Evolutionary conservation across 495 filamentous ascomycete species (phyloP).

Genomic region (Penicillium fimorum): DNA sequence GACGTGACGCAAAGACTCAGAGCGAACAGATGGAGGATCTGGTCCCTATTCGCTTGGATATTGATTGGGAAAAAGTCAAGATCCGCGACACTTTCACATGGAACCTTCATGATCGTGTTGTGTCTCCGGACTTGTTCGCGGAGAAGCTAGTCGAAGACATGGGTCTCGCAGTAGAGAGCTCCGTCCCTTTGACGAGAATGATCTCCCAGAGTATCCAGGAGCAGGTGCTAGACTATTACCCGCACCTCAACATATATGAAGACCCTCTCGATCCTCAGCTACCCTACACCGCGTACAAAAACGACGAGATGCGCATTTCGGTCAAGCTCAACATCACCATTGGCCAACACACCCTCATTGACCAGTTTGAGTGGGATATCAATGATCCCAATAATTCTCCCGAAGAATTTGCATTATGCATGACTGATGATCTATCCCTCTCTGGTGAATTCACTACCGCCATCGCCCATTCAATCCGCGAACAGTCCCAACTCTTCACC

Average conservation of each 20-base stretch:
- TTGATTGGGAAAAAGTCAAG: conserved; percentile 94
- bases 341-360: conserved; percentile 87
- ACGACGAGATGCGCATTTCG: conserved; percentile 96
- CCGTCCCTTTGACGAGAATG: conserved; percentile 65
- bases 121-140: conserved; percentile 76
- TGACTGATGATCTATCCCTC: conserved; percentile 87
- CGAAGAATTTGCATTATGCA: conserved; percentile 86
- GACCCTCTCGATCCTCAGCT: conserved; percentile 86
- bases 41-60: conserved; percentile 86
- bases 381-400: conserved; percentile 91
- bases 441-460: conserved; percentile 96
- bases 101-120: conserved; percentile 90
- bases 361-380: conserved; percentile 99
- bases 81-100: conserved; percentile 97
- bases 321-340: conserved; percentile 98
- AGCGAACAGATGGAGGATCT: conserved; percentile 87
- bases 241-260: conserved; percentile 84
- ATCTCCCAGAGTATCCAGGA: conserved; percentile 79
- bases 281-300: conserved; percentile 92
- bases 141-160: conserved; percentile 90
- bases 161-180: conserved; percentile 66
- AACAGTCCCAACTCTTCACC: conserved; percentile 91
- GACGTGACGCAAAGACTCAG: conserved; percentile 77
- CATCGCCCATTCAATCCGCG: conserved; percentile 94
- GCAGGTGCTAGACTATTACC: conserved; percentile 89